Conservation (phyloP, 495 filamentous ascomycete species). For the Aspergillus coremiiformis region DNA sequence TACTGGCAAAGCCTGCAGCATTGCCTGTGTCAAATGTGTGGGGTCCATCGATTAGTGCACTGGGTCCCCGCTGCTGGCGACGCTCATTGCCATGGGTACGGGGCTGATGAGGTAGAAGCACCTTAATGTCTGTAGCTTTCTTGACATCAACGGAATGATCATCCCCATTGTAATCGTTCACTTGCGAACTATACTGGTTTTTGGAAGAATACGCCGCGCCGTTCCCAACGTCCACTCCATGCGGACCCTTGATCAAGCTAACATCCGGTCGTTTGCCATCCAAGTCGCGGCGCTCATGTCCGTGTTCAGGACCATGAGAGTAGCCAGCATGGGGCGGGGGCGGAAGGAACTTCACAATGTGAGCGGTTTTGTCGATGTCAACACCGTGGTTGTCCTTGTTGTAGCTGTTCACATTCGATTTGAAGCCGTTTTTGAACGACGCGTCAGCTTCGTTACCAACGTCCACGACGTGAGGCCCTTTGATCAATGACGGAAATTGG, state of each 20-base stretch:
- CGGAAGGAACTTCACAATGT: not conserved
- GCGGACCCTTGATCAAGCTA: not conserved
- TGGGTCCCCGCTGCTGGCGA: not conserved
- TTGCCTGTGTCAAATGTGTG: constrained; percentile 23
- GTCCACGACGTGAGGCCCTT: not conserved
- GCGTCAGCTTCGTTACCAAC: not conserved
- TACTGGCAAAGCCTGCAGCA: constrained; percentile 17
- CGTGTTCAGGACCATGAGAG: not conserved
- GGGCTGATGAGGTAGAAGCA: not conserved
- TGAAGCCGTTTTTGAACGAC: not conserved
- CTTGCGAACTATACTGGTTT: not conserved
- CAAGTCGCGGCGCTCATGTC: too few relatives aligned
- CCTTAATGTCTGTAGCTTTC: not conserved
- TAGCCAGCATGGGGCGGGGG: not conserved
- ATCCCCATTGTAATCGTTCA: not conserved
- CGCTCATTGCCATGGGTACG: not conserved
- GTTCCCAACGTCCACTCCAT: not conserved
- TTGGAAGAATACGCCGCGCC: not conserved
- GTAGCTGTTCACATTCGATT: not conserved
- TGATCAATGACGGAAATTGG: not conserved
- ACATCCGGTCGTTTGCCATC: not conserved
- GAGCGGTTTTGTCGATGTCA: not conserved
- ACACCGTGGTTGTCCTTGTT: not conserved
- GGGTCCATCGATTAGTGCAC: constrained; percentile 5
- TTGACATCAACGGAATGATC: constrained; percentile 7